Percentiles rank a stretch among this genome's conserved stretches.
phyloP scores from a whole-genome alignment of 768 basidiomycete genomes.

The Termitomyces sp. region DNA sequence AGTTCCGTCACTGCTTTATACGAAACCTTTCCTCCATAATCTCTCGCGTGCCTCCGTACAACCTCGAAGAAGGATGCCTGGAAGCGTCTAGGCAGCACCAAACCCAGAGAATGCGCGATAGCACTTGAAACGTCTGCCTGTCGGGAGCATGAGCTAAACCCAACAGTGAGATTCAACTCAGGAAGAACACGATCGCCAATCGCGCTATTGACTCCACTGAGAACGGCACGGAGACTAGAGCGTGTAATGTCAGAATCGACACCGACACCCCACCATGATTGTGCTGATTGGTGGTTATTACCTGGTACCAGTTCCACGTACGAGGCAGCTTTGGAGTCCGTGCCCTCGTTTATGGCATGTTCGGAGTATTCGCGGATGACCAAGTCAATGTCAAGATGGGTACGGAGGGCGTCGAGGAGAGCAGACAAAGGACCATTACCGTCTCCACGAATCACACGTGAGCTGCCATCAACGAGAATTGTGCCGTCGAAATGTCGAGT shows the following conservation, averaged over 20 bases:
- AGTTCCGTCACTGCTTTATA: conserved; percentile 59
- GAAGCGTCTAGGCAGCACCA: conserved; percentile 76
- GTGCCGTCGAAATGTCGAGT: conserved; percentile 86
- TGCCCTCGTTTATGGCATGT: conserved; percentile 87
- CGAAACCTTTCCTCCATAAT: conserved; percentile 61
- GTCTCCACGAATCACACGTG: conserved; percentile 83
- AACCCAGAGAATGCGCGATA: conserved; percentile 67
- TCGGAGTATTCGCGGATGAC: conserved; percentile 90
- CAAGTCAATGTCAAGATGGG: conserved; percentile 77
- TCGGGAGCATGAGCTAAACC: conserved; percentile 64
- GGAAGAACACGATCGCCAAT: conserved; percentile 72
- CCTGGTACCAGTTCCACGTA: conserved; percentile 88
- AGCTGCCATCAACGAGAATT: conserved; percentile 77
- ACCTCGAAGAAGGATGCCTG: conserved; percentile 81
- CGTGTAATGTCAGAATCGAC: conserved; percentile 89
- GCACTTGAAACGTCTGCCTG: conserved; percentile 73
- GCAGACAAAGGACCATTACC: conserved; percentile 97
- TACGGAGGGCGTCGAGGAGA: conserved; percentile 82
- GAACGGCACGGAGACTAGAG: conserved; percentile 84
- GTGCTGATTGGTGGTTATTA: conserved; percentile 60
- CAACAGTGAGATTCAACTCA: conserved; percentile 73
- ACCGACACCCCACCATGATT: conserved; percentile 95
- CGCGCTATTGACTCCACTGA: conserved; percentile 82
- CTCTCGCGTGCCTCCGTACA: conserved; percentile 66
- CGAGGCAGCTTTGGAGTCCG: conserved; percentile 86